Evolutionary conservation across 306 rosid species (phyloP).

Genomic region (Trifolium dubium): DNA sequence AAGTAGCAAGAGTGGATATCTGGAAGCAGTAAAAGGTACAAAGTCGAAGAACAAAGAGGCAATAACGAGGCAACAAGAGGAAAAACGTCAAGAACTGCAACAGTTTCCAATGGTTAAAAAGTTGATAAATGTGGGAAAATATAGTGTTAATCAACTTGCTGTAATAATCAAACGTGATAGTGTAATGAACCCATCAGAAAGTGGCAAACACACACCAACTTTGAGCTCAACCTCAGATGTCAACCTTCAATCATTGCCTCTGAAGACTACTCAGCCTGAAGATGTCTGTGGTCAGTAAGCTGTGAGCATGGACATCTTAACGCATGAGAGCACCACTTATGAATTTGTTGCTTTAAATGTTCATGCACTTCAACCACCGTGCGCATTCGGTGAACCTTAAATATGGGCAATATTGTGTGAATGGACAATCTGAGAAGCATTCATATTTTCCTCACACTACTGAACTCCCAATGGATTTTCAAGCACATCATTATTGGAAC

Average conservation of each 20-base stretch:
- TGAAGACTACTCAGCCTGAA: slow-evolving; percentile 51
- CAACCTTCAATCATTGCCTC: slow-evolving; percentile 52
- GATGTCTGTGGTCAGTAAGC: slow-evolving; percentile 54
- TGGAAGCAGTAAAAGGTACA: not conserved
- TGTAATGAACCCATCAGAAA: slow-evolving; percentile 35
- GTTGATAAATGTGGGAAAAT: slow-evolving; percentile 38
- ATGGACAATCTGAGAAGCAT: slow-evolving; percentile 29
- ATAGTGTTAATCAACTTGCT: slow-evolving; percentile 19
- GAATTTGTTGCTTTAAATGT: slow-evolving; percentile 43
- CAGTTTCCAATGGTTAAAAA: slow-evolving; percentile 52
- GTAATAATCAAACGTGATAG: slow-evolving; percentile 51
- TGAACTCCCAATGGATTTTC: slow-evolving; percentile 47
- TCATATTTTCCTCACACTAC: slow-evolving; percentile 38
- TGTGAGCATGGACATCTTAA: not conserved
- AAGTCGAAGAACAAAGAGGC: not conserved
- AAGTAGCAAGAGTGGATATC: not conserved
- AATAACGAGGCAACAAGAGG: slow-evolving; percentile 46
- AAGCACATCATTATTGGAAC: slow-evolving; percentile 56
- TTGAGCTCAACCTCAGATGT: slow-evolving; percentile 35
- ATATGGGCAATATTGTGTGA: slow-evolving; percentile 60
- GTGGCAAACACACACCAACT: slow-evolving; percentile 41
- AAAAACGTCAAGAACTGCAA: slow-evolving; percentile 54
- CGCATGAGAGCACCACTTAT: slow-evolving; percentile 10
- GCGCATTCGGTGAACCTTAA: slow-evolving; percentile 64
- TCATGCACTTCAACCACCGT: no score